Evolutionary conservation across 2,329 filamentous ascomycete genomes (phyloP).

Genomic region (Biscogniauxia marginata): DNA sequence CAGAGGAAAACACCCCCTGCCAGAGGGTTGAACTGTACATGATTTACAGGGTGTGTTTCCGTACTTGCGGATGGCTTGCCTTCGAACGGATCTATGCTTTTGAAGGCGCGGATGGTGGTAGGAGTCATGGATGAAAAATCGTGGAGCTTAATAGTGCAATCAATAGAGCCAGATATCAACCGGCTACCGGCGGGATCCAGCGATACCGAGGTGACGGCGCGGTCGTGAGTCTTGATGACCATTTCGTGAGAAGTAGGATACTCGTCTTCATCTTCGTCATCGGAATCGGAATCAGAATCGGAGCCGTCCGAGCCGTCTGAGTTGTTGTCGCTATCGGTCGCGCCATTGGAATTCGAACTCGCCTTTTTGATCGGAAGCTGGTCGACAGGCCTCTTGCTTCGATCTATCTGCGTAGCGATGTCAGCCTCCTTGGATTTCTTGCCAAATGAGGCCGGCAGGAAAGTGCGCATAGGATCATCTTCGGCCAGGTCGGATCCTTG

Average conservation of each 20-base stretch:
- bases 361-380: slow-evolving; percentile 30
- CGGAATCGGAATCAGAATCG: slow-evolving; percentile 54
- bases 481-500: slow-evolving; percentile 53
- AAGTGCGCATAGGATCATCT: slow-evolving; percentile 72
- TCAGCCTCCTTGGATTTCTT: slow-evolving; percentile 74
- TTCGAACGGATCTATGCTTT: slow-evolving; percentile 81
- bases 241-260: slow-evolving; percentile 93
- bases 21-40: slow-evolving; percentile 81
- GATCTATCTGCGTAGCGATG: slow-evolving; percentile 76
- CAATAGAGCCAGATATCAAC: slow-evolving; percentile 85
- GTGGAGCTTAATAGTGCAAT: slow-evolving; percentile 89
- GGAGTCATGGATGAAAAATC: slow-evolving; percentile 96
- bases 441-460: slow-evolving; percentile 81
- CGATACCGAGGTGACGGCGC: slow-evolving; percentile 78
- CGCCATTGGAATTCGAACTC: slow-evolving; percentile 26
- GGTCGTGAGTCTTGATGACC: slow-evolving; percentile 87
- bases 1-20: slow-evolving; percentile 81
- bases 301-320: slow-evolving; percentile 53
- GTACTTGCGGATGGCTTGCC: slow-evolving; percentile 68
- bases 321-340: slow-evolving; percentile 42
- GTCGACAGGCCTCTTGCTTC: slow-evolving; percentile 62
- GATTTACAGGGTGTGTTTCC: slow-evolving; percentile 86
- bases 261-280: slow-evolving; percentile 79
- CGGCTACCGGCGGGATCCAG: slow-evolving; percentile 83
- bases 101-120: slow-evolving; percentile 90